Base-by-base conservation (phyloP, 2,329 filamentous ascomycete genomes). In the Mycosphaerelloides madeirae region DNA sequence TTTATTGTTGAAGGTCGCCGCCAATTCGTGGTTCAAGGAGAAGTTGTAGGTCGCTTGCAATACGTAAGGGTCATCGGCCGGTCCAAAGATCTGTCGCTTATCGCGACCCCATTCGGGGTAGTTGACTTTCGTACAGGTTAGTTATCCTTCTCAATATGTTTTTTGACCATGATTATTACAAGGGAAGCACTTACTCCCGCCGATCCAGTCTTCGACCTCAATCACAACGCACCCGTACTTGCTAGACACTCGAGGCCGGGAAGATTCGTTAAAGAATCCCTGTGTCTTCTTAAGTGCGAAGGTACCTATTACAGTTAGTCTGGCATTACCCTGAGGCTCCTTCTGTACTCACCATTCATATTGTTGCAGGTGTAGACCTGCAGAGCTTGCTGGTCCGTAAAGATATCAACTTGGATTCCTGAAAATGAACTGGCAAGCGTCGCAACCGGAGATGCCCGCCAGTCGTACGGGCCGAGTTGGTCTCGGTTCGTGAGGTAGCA, bases 191-290 rank as follows among this genome's bases (percentile, higher is more conserved):
- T 25, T 9, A 25, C 22, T 13, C 5, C 77, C 88, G 64, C 95
- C 89, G 60, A 95, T 95, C 78, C 81, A 95, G 65, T 93, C 89
- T 74, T 96, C 80, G 11, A 93, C 87, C 70, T 96, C 90, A 65
- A 96, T 77, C 38, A 95, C 90, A 16, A 95, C 61, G 66, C 90
- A 96, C 32, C 87, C 89, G 61, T 89, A 87, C 71, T 90, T 65
- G 44, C 79, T 76, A 19, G 88, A 83, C 6, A 77, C 78, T 29
- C 82, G 73, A 3, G 80, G 77, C 56, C 81, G 78, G 25, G 70
- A 67, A 1, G 67, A 51, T 48, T 77, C 56, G 49, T 78, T 73
- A 49, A 72, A 66, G 3, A 84, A 68, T 13, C 85, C 85, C 65
- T 89, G 85, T 0, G 80, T 84, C 49, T 71, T 70, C 72, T 89